These are phyloP conservation scores for Annulohypoxylon moriforme DNA, from an alignment of 495 filamentous ascomycete species.

Conservation along the genomic window DNA sequence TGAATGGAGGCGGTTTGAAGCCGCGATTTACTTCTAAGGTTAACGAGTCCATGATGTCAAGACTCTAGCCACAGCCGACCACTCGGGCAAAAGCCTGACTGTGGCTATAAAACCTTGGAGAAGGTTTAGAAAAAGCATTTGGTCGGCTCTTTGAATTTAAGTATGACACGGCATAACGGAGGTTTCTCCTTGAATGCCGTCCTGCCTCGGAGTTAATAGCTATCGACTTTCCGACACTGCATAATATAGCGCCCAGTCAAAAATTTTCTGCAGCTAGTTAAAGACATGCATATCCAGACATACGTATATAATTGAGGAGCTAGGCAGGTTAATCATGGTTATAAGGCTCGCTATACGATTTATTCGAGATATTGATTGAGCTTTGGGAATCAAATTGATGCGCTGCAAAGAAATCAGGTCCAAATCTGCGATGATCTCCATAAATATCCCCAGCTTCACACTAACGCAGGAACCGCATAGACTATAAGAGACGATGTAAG, in stretches of 20 bases:
- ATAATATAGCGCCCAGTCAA: neutral
- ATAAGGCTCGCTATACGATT: neutral
- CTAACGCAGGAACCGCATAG: slow-evolving; percentile 38
- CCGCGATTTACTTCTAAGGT: neutral
- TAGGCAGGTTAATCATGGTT: neutral
- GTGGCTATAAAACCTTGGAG: slow-evolving; percentile 23
- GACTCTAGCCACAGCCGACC: slow-evolving; percentile 39
- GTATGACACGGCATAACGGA: neutral
- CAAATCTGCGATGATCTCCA: slow-evolving; percentile 20
- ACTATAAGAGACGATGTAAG: slow-evolving; percentile 13
- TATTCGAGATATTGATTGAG: neutral
- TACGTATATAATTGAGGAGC: neutral
- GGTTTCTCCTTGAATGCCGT: neutral
- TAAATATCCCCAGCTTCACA: slow-evolving; percentile 26
- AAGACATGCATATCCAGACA: neutral
- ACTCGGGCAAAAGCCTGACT: slow-evolving; percentile 2
- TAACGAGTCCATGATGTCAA: slow-evolving; percentile 51
- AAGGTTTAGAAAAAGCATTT: slow-evolving; percentile 17
- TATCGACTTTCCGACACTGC: neutral
- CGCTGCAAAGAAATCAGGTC: neutral
- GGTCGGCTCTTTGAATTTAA: neutral
- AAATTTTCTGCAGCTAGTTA: neutral
- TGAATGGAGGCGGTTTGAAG: neutral
- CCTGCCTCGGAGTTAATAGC: neutral
- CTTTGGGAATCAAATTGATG: neutral